Conservation (phyloP, 2,329 filamentous ascomycete genomes). For the Ophiostoma angusticollis region DNA sequence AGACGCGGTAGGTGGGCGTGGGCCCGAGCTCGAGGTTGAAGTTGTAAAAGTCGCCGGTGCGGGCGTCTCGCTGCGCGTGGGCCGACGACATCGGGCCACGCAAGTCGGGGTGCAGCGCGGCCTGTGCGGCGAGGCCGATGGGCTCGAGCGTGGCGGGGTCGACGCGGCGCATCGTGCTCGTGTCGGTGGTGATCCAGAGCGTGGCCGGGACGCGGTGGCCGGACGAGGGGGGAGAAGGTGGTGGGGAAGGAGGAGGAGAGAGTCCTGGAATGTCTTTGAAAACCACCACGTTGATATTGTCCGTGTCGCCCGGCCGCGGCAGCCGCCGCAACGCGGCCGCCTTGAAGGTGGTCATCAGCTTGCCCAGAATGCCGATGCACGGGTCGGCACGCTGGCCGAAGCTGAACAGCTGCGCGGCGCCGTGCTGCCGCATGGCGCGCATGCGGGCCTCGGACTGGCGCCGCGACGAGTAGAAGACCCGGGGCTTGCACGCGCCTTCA, state of each 20-base stretch:
- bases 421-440: slow-evolving; percentile 45
- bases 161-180: slow-evolving; percentile 43
- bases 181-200: slow-evolving; percentile 46
- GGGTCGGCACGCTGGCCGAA: slow-evolving; percentile 65
- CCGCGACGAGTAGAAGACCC: slow-evolving; percentile 59
- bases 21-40: slow-evolving; percentile 59
- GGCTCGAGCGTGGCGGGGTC: slow-evolving; percentile 63
- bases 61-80: slow-evolving; percentile 58
- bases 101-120: slow-evolving; percentile 51
- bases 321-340: slow-evolving; percentile 12
- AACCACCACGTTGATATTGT: slow-evolving; percentile 56
- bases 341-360: slow-evolving; percentile 51
- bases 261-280: slow-evolving; percentile 44
- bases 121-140: slow-evolving; percentile 48
- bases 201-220: slow-evolving; percentile 31
- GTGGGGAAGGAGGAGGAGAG: slow-evolving; percentile 29
- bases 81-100: slow-evolving; percentile 55
- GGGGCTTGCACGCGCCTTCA: slow-evolving; percentile 11
- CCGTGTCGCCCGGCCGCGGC: slow-evolving; percentile 13
- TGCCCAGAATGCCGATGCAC: slow-evolving; percentile 59
- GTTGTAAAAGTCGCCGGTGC: slow-evolving; percentile 66
- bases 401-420: slow-evolving; percentile 41
- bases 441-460: slow-evolving; percentile 53
- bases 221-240: slow-evolving; percentile 32
- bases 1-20: slow-evolving; percentile 53